phyloP scores from a whole-genome alignment of 306 rosid genomes.

The Alnus glutinosa region DNA sequence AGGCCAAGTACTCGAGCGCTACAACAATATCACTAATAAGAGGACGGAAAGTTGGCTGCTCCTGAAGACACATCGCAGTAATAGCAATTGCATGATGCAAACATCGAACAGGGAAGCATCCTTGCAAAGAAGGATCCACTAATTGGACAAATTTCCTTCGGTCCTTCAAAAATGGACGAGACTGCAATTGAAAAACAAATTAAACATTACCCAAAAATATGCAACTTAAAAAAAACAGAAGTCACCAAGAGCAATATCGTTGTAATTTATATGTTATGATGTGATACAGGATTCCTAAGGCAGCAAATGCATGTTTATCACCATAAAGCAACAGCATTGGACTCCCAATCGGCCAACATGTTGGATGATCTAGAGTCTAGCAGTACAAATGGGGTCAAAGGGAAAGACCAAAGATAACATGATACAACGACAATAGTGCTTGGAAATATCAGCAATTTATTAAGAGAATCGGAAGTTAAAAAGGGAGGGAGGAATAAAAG shows the following conservation, averaged over 20 bases:
- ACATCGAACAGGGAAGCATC: conserved; percentile 71
- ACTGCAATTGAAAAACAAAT: conserved; percentile 33
- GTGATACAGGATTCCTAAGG: neutral
- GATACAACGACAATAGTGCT: neutral
- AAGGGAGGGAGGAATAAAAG: neutral
- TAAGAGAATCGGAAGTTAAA: neutral
- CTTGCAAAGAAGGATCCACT: conserved; percentile 80
- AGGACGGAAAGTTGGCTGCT: conserved; percentile 87
- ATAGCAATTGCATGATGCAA: conserved; percentile 95
- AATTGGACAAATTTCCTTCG: conserved; percentile 46
- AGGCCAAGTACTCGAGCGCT: conserved; percentile 85
- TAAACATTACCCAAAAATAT: neutral
- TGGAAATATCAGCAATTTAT: neutral
- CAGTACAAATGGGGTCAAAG: neutral
- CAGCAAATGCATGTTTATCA: neutral
- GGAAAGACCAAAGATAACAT: neutral
- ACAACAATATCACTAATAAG: conserved; percentile 80
- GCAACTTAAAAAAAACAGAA: neutral
- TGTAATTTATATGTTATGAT: neutral
- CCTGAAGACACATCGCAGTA: conserved; percentile 96
- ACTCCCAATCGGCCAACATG: neutral
- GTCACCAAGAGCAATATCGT: neutral
- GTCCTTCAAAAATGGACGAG: conserved; percentile 60
- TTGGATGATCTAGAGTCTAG: conserved; percentile 1
- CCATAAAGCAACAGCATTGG: neutral